Percentiles rank a stretch among this genome's conserved stretches.
These are phyloP conservation scores for Botrytis byssoidea DNA, from an alignment of 2,329 filamentous ascomycete genomes.

Conservation along the genomic window DNA sequence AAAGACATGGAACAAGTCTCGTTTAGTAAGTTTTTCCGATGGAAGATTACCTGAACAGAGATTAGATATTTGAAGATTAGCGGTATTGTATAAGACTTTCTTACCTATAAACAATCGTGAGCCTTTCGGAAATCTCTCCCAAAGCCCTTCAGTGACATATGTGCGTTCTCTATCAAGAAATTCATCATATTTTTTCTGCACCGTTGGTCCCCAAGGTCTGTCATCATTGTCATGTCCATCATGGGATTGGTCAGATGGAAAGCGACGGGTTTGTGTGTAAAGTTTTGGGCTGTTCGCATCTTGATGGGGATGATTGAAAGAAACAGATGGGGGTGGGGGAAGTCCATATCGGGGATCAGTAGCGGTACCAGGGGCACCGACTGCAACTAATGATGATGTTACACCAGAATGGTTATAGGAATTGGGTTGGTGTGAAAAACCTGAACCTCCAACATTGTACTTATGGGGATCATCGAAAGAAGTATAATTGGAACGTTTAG, in stretches of 20 bases:
- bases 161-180: conserved; percentile 72
- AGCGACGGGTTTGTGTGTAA: conserved; percentile 29
- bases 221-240: conserved; percentile 38
- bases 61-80: conserved; percentile 31
- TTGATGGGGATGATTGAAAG: conserved; percentile 32
- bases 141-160: conserved; percentile 75
- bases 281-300: conserved; percentile 30
- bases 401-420: conserved; percentile 38
- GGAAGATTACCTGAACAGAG: conserved; percentile 73
- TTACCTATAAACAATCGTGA: conserved; percentile 80
- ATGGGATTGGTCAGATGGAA: conserved; percentile 28
- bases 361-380: conserved; percentile 39
- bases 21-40: conserved; percentile 88
- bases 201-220: conserved; percentile 45
- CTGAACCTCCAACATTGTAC: conserved; percentile 36
- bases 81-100: conserved; percentile 34
- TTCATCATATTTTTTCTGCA: conserved; percentile 67
- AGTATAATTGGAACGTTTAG: conserved; percentile 24
- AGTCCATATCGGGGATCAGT: conserved; percentile 39
- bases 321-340: conserved; percentile 39
- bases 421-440: conserved; percentile 31
- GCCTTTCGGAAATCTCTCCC: conserved; percentile 76
- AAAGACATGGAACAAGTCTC: conserved; percentile 90
- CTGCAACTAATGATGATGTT: conserved; percentile 35
- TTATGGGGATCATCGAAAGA: conserved; percentile 37